Conservation (phyloP, 495 filamentous ascomycete genomes). For the Halenospora varia region DNA sequence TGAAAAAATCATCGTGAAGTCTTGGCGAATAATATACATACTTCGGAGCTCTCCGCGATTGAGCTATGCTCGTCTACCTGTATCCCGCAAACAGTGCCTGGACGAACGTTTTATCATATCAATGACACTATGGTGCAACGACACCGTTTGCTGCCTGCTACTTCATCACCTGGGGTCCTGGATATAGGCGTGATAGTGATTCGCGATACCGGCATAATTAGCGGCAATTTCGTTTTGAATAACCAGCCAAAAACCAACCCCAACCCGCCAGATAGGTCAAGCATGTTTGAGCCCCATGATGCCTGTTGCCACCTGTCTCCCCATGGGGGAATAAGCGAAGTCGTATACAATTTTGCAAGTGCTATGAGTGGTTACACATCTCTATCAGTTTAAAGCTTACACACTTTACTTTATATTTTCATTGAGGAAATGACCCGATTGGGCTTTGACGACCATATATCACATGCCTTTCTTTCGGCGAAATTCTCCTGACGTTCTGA, state of each 20-base stretch:
- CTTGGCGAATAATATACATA: background rate
- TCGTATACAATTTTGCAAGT: background rate
- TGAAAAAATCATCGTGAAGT: background rate
- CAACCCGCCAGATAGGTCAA: background rate
- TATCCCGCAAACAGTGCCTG: background rate
- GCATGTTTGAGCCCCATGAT: background rate
- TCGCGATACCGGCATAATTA: background rate
- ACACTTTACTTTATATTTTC: background rate
- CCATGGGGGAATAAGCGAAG: background rate
- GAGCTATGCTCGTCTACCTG: background rate
- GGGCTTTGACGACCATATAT: background rate
- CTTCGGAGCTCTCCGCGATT: background rate
- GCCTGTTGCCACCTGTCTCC: background rate
- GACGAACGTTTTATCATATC: background rate
- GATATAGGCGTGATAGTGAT: background rate
- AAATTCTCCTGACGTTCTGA: background rate
- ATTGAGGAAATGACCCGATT: background rate
- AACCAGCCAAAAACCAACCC: background rate
- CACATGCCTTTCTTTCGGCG: background rate
- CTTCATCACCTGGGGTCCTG: too few species aligned
- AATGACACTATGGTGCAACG: background rate
- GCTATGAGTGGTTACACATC: background rate
- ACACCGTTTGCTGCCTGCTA: background rate
- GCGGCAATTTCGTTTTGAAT: background rate
- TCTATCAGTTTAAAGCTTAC: background rate